These are phyloP conservation scores for Nakazawaea sp. DNA, from an alignment of 805 yeast genomes.

Conservation along the genomic window DNA sequence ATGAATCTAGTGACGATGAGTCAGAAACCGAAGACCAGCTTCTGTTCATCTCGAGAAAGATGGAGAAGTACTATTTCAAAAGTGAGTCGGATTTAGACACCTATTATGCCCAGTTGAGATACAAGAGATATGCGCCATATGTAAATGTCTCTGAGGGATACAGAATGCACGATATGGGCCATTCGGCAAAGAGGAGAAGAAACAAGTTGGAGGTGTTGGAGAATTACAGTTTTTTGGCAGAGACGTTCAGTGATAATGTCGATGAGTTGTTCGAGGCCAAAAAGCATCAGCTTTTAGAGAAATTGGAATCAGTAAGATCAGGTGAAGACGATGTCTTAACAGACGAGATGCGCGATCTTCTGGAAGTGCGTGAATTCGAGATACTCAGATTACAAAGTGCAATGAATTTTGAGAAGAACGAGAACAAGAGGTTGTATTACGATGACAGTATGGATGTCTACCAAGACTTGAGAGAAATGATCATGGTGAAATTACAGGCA, in stretches of 20 bases:
- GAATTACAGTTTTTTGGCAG: not conserved
- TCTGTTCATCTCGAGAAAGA: constrained; percentile 2
- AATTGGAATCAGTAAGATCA: not conserved
- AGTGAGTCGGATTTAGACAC: constrained; percentile 4
- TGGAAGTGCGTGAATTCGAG: constrained; percentile 8
- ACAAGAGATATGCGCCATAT: not conserved
- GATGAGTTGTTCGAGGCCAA: not conserved
- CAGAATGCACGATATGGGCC: not conserved
- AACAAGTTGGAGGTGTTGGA: not conserved
- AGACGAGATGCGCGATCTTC: not conserved
- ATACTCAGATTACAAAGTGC: not conserved
- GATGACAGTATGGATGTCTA: constrained; percentile 3
- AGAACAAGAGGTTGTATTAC: constrained; percentile 5
- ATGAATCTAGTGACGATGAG: not conserved
- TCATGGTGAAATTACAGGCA: constrained; percentile 1
- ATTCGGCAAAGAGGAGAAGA: not conserved
- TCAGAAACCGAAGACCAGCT: constrained; percentile 8
- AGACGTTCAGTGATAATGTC: not conserved
- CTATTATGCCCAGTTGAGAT: constrained; percentile 1
- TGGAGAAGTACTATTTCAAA: constrained; percentile 8
- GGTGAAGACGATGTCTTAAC: constrained; percentile 1
- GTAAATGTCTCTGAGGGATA: not conserved
- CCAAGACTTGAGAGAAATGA: not conserved
- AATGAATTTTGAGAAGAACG: constrained; percentile 3
- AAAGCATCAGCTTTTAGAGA: not conserved